These are phyloP conservation scores for Fusarium tuaranense DNA, from an alignment of 2,329 filamentous ascomycete species.

Conservation along the genomic window DNA sequence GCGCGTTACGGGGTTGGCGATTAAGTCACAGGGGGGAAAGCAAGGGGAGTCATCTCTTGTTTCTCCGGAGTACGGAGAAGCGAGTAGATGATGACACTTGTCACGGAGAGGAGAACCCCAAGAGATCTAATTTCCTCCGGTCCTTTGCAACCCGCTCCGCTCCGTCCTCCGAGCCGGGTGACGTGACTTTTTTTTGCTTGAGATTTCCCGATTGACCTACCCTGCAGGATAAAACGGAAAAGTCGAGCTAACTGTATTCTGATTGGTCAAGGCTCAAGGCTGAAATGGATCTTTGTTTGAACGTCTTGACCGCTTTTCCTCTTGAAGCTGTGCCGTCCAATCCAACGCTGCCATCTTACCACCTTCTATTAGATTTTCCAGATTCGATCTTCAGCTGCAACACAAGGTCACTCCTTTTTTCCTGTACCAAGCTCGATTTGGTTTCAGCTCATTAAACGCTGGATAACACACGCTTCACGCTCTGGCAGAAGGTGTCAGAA, in stretches of 20 bases:
- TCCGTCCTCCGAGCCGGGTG: neutral
- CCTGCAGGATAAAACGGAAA: slow-evolving; percentile 20
- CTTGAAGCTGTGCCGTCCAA: slow-evolving; percentile 31
- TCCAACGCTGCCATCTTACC: slow-evolving; percentile 14
- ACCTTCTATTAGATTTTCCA: slow-evolving; percentile 6
- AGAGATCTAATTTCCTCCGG: slow-evolving; percentile 7
- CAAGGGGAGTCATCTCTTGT: neutral
- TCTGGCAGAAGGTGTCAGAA: neutral
- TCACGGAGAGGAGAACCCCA: neutral
- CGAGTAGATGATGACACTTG: slow-evolving; percentile 4
- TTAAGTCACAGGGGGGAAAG: neutral
- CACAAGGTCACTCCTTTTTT: slow-evolving; percentile 12
- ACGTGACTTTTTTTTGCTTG: neutral
- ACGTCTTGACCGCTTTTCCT: slow-evolving; percentile 42
- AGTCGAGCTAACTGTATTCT: neutral
- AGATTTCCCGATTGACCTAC: slow-evolving; percentile 9
- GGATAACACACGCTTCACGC: neutral
- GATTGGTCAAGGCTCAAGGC: slow-evolving; percentile 14
- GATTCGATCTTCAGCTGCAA: slow-evolving; percentile 33
- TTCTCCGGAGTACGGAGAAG: neutral
- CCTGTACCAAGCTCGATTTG: slow-evolving; percentile 27
- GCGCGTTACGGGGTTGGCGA: slow-evolving; percentile 21
- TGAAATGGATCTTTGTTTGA: neutral
- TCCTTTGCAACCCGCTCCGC: slow-evolving; percentile 1
- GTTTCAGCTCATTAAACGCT: slow-evolving; percentile 14